phyloP scores from a whole-genome alignment of 108 stramenopile genomes.

The Cyclotella sp. region DNA sequence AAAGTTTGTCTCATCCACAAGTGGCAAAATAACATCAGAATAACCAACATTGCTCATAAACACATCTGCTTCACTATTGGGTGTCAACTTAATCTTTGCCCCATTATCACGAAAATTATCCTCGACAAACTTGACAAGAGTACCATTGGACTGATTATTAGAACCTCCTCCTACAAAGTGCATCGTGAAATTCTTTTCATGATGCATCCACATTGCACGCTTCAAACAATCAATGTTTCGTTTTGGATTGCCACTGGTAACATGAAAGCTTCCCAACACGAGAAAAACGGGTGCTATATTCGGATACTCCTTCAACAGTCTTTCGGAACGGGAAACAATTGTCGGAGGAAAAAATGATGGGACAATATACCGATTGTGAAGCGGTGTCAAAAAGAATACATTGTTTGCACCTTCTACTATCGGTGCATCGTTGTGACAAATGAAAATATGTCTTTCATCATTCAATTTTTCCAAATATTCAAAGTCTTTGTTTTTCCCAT shows the following conservation, averaged over 20 bases:
- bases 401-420: neutral
- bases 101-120: neutral
- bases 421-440: constrained; percentile 21
- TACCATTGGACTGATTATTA: neutral
- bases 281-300: constrained; percentile 2
- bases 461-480: constrained; percentile 5
- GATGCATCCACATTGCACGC: neutral
- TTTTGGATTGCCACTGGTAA: neutral
- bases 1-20: constrained; percentile 21
- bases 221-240: constrained; percentile 4
- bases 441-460: constrained; percentile 5
- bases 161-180: constrained; percentile 8
- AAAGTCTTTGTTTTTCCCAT: neutral
- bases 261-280: constrained; percentile 8
- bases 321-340: neutral
- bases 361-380: constrained; percentile 9
- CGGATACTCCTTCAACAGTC: neutral
- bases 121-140: neutral
- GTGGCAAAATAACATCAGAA: constrained; percentile 7
- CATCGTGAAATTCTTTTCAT: constrained; percentile 7
- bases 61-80: constrained; percentile 13
- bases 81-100: constrained; percentile 2
- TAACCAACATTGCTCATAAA: constrained; percentile 8
- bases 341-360: constrained; percentile 14
- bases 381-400: constrained; percentile 17